Conservation (phyloP, 2,329 filamentous ascomycete genomes). For the Diplodia corticola region DNA sequence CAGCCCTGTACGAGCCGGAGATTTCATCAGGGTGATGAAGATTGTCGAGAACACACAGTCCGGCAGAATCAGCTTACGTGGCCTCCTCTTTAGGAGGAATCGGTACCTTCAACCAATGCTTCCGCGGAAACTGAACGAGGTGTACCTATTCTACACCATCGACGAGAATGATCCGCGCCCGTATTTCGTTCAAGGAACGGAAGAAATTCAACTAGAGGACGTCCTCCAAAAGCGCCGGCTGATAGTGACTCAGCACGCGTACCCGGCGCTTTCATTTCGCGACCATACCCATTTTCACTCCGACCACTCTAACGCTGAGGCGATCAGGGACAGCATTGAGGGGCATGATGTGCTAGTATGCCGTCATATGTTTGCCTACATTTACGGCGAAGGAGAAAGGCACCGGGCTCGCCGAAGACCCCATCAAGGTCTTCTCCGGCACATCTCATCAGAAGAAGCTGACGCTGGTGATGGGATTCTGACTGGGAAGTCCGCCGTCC, state of each 20-base stretch:
- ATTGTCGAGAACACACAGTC: background rate
- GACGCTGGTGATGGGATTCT: background rate
- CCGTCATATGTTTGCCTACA: background rate
- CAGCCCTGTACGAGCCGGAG: background rate
- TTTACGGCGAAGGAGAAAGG: background rate
- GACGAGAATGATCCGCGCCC: background rate
- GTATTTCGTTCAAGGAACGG: background rate
- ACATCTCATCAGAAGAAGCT: background rate
- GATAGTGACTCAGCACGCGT: background rate
- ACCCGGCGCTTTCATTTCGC: background rate
- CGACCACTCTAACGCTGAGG: background rate
- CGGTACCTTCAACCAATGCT: background rate
- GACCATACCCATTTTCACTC: background rate
- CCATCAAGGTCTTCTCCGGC: background rate
- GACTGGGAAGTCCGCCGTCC: background rate
- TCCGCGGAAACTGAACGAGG: background rate
- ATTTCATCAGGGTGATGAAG: background rate
- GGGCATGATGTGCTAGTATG: background rate
- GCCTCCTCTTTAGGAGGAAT: background rate
- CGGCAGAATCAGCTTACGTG: background rate
- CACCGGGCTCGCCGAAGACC: background rate
- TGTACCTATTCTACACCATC: background rate
- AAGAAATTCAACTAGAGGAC: background rate
- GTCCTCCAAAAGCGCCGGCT: background rate
- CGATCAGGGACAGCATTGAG: background rate